Base-by-base conservation (phyloP, 306 rosid genomes). In the Morella rubra region DNA sequence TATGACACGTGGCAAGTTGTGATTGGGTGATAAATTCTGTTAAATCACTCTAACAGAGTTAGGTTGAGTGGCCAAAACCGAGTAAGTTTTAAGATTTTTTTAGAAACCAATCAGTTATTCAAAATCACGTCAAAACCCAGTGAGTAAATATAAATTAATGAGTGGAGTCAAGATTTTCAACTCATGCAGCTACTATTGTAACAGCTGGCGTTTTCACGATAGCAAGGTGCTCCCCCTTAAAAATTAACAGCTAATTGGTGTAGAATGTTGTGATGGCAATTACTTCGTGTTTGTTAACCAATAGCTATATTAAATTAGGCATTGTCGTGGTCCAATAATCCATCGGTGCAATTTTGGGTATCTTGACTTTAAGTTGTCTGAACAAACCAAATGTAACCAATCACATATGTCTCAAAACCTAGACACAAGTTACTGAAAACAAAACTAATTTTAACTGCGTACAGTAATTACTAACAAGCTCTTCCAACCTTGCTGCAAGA, bases 401-500 rank as follows among this genome's bases (percentile, higher is more conserved):
- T 27, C 41, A 61, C 50, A 72, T 0, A 7, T 3, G 5, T 9
- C 9, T 7, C 24, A 15, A 40, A 7, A 64, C 13, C 6, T 60
- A 53, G 3, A 40, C 22, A 60, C 4, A 19, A 24, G 24, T 2
- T 44, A 42, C 15, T 60, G 7, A 66, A 50, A 75, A 61, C 46
- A 49, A 58, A 72, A 75, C 62, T 44, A 51, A 61, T 42, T 72
- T 32, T 12, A 73, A 73, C 62, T 67, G 74, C 71, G 75, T 42
- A 41, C 69, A 60, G 64, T 27, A 58, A 79, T 56, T 58, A 59
- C 37, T 41, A 19, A 53, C 58, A 37, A 64, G 58, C 56, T 44
- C 70, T 59, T 88, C 88, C 88, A 86, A 95, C 99, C 97, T 95
- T 88, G 90, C 97, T 42, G 93, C 87, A 76, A 95, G 82, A 77